These are phyloP conservation scores for Seiridium unicorne DNA, from an alignment of 2,329 filamentous ascomycete species.

Conservation along the genomic window DNA sequence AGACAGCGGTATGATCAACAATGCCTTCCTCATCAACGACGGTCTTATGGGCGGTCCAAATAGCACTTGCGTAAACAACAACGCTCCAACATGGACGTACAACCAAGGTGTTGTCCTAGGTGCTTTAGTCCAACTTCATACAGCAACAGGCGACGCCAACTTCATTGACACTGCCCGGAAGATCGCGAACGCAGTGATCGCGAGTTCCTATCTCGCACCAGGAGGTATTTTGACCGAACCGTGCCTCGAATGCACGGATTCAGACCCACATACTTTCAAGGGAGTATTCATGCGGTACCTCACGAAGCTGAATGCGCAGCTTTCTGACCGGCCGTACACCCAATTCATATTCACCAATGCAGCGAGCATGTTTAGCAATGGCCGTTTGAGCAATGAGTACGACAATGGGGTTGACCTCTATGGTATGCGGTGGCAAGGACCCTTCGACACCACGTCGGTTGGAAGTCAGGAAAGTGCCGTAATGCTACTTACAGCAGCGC, in stretches of 20 bases:
- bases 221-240: slow-evolving; percentile 42
- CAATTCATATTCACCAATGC: slow-evolving; percentile 50
- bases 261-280: slow-evolving; percentile 55
- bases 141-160: slow-evolving; percentile 28
- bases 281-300: slow-evolving; percentile 60
- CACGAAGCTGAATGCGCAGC: slow-evolving; percentile 43
- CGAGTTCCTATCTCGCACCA: slow-evolving; percentile 32
- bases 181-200: slow-evolving; percentile 27
- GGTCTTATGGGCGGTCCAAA: slow-evolving; percentile 32
- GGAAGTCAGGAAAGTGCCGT: slow-evolving; percentile 53
- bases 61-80: slow-evolving; percentile 25
- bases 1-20: slow-evolving; percentile 37
- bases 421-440: slow-evolving; percentile 53
- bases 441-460: slow-evolving; percentile 40
- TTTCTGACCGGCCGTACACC: slow-evolving; percentile 39
- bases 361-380: slow-evolving; percentile 49
- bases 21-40: slow-evolving; percentile 37
- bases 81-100: slow-evolving; percentile 42
- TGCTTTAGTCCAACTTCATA: slow-evolving; percentile 52
- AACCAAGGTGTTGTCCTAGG: slow-evolving; percentile 60
- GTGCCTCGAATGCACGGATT: slow-evolving; percentile 28
- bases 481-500: slow-evolving; percentile 52
- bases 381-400: slow-evolving; percentile 35
- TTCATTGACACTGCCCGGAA: slow-evolving; percentile 18
- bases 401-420: slow-evolving; percentile 26